These are phyloP conservation scores for Davidsoniella eucalypti DNA, from an alignment of 2,329 filamentous ascomycete species.

Conservation along the genomic window DNA sequence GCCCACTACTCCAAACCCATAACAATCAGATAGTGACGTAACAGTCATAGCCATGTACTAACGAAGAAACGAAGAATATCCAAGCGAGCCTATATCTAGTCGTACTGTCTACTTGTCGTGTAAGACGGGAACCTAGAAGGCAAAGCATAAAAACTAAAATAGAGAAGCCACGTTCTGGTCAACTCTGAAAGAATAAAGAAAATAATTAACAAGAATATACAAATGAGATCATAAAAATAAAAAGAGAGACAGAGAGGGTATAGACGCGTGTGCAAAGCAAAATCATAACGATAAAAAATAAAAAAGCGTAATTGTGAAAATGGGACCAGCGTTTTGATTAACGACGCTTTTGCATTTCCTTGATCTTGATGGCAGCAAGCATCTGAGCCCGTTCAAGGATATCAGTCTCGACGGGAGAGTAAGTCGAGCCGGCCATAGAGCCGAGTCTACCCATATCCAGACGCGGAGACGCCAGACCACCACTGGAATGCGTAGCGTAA, in stretches of 20 bases:
- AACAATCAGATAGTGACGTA: background rate
- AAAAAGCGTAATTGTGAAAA: background rate
- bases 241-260: too few relatives aligned
- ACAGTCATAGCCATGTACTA: conserved; percentile 3
- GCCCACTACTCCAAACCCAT: background rate
- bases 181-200: background rate
- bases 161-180: too few relatives aligned
- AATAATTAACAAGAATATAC: background rate
- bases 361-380: conserved; percentile 5
- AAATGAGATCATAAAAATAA: too few relatives aligned
- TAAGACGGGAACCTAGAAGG: background rate
- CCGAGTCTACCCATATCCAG: background rate
- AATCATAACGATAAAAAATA: background rate
- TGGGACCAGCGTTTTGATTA: background rate
- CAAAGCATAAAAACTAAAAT: background rate
- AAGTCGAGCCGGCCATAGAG: conserved; percentile 1
- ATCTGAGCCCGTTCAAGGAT: conserved; percentile 7
- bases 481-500: background rate
- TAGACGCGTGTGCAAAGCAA: background rate
- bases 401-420: conserved; percentile 4
- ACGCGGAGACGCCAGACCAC: background rate
- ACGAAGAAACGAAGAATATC: background rate
- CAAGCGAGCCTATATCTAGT: background rate
- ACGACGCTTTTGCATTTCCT: conserved; percentile 2
- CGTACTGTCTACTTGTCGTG: background rate